phyloP scores from a whole-genome alignment of 1,139 yeast genomes.

The Taphrina wiesneri region DNA sequence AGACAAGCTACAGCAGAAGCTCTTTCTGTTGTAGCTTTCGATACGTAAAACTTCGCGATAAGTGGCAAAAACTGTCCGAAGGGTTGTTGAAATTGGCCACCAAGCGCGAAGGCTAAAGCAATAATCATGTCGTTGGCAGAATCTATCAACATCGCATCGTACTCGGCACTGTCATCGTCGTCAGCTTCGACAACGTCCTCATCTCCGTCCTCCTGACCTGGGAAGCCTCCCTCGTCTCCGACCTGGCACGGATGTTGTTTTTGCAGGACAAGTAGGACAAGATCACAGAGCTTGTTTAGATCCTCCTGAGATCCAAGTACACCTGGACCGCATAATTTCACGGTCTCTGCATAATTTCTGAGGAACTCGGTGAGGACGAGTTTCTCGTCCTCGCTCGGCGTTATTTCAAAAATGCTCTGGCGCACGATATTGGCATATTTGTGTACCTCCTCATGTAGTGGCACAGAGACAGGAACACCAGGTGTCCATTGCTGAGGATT shows the following conservation, averaged over 20 bases:
- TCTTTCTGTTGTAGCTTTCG: slow-evolving; percentile 70
- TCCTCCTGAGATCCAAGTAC: slow-evolving; percentile 56
- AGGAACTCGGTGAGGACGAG: slow-evolving; percentile 67
- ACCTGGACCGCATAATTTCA: slow-evolving; percentile 70
- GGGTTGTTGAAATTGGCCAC: slow-evolving; percentile 62
- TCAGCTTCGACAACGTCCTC: slow-evolving; percentile 55
- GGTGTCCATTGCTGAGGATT: slow-evolving; percentile 59
- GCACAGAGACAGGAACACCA: slow-evolving; percentile 62
- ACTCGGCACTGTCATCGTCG: slow-evolving; percentile 60
- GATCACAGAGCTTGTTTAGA: slow-evolving; percentile 56
- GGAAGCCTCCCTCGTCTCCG: slow-evolving; percentile 57
- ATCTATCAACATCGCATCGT: slow-evolving; percentile 82
- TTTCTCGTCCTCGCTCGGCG: slow-evolving; percentile 76
- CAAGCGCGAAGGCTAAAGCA: slow-evolving; percentile 70
- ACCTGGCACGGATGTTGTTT: slow-evolving; percentile 81
- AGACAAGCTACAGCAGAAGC: slow-evolving; percentile 83
- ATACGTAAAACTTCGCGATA: slow-evolving; percentile 57
- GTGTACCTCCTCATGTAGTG: slow-evolving; percentile 50
- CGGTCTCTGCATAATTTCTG: slow-evolving; percentile 70
- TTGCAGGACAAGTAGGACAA: slow-evolving; percentile 66
- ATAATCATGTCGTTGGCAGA: slow-evolving; percentile 83
- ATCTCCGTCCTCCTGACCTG: slow-evolving; percentile 48
- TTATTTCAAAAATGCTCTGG: slow-evolving; percentile 59
- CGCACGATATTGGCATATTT: slow-evolving; percentile 68
- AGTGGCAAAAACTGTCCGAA: slow-evolving; percentile 72